These are phyloP conservation scores for Musa balbisiana DNA, from an alignment of 202 grass and related monocot species.

Conservation along the genomic window DNA sequence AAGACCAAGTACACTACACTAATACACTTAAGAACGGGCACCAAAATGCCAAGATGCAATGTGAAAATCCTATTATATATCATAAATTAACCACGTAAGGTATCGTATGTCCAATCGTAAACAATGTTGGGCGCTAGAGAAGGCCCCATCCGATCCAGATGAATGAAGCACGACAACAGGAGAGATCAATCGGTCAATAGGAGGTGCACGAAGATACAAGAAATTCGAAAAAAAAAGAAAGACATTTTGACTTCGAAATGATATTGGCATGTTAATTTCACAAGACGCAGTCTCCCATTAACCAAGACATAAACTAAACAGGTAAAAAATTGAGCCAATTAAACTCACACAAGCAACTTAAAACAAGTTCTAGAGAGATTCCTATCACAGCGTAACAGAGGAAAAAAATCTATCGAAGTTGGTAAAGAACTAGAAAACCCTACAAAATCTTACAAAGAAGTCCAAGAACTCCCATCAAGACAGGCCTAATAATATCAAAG, in stretches of 20 bases:
- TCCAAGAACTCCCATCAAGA: neutral
- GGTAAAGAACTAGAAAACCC: neutral
- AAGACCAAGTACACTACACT: too few relatives aligned
- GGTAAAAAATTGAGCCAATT: neutral
- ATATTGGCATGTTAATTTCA: neutral
- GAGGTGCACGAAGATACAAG: neutral
- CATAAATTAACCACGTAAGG: neutral
- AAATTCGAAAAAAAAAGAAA: neutral
- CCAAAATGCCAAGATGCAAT: neutral
- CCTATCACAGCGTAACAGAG: neutral
- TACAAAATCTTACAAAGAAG: neutral
- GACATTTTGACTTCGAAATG: neutral
- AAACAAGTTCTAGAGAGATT: neutral
- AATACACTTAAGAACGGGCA: too few relatives aligned
- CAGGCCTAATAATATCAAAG: neutral
- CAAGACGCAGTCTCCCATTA: neutral
- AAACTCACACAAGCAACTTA: neutral
- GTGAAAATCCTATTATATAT: neutral
- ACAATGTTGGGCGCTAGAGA: neutral
- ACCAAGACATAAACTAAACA: neutral
- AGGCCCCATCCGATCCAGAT: neutral
- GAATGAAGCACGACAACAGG: neutral
- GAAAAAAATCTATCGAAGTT: neutral
- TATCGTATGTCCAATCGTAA: neutral
- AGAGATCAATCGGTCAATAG: too few relatives aligned